phyloP scores from a whole-genome alignment of 73 alveolate genomes.

The Tetrahymena elliotti region DNA sequence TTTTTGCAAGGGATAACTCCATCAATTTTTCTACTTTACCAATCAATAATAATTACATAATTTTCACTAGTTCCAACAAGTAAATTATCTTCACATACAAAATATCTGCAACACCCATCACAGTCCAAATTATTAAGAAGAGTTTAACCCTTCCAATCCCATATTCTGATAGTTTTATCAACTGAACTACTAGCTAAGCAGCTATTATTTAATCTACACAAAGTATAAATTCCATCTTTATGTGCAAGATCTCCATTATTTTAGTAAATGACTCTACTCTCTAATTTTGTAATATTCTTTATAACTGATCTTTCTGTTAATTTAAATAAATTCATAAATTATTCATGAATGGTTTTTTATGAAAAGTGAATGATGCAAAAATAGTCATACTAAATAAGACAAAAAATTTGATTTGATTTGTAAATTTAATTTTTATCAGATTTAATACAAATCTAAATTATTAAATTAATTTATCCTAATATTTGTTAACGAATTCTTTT shows the following conservation, averaged over 20 bases:
- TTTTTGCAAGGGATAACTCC: not conserved
- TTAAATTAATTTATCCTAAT: not conserved
- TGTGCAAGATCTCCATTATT: not conserved
- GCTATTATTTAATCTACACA: not conserved
- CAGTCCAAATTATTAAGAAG: not conserved
- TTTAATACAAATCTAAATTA: not conserved
- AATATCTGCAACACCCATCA: not conserved
- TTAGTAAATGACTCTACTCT: not conserved
- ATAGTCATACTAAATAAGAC: not conserved
- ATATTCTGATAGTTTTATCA: not conserved
- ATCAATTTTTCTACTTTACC: not conserved
- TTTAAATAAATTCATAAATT: not conserved
- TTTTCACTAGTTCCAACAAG: not conserved
- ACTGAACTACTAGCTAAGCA: not conserved
- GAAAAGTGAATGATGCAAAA: not conserved
- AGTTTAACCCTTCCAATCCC: not conserved
- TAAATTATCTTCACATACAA: not conserved
- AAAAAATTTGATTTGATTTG: not conserved
- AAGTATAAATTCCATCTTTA: not conserved
- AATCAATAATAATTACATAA: not conserved
- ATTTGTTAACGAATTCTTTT: not conserved
- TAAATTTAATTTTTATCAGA: not conserved
- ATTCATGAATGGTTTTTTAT: not conserved
- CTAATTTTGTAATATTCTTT: not conserved
- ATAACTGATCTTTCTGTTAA: not conserved